phyloP scores from a whole-genome alignment of 2,329 filamentous ascomycete species.

The Cladorrhinum sp. region DNA sequence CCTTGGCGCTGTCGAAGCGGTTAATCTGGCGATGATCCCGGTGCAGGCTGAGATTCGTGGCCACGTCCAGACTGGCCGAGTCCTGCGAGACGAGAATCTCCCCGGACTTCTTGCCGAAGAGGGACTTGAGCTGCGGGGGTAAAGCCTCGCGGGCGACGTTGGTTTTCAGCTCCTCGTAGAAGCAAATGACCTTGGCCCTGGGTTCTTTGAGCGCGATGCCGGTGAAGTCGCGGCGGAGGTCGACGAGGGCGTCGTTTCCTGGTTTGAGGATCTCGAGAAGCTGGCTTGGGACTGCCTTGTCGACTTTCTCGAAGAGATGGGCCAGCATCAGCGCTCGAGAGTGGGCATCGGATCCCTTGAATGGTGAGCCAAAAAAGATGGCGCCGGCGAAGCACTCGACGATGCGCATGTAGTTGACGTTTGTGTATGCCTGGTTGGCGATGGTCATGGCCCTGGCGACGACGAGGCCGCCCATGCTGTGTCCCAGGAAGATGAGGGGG shows the following conservation, averaged over 20 bases:
- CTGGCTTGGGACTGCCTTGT: slow-evolving; percentile 3
- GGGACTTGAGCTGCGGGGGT: slow-evolving; percentile 6
- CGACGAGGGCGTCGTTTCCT: slow-evolving; percentile 8
- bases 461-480: slow-evolving; percentile 17
- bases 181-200: slow-evolving; percentile 12
- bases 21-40: slow-evolving; percentile 12
- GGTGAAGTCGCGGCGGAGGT: slow-evolving; percentile 12
- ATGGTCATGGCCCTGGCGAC: slow-evolving; percentile 9
- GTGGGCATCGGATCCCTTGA: slow-evolving; percentile 12
- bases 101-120: slow-evolving; percentile 1
- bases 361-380: slow-evolving; percentile 11
- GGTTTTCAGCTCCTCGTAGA: slow-evolving; percentile 9
- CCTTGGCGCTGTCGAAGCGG: slow-evolving; percentile 15
- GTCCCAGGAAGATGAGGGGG: slow-evolving; percentile 12
- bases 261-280: slow-evolving; percentile 11
- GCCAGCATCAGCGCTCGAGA: slow-evolving; percentile 3
- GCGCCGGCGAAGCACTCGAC: slow-evolving; percentile 12
- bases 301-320: slow-evolving; percentile 11
- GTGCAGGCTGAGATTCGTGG: neutral
- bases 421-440: slow-evolving; percentile 1
- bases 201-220: slow-evolving; percentile 6
- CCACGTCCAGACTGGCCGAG: slow-evolving; percentile 7
- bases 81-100: slow-evolving; percentile 10
- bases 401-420: slow-evolving; percentile 12
- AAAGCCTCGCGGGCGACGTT: slow-evolving; percentile 6